phyloP scores from a whole-genome alignment of 1,284 basidiomycete species.

The Naganishia sp. region DNA sequence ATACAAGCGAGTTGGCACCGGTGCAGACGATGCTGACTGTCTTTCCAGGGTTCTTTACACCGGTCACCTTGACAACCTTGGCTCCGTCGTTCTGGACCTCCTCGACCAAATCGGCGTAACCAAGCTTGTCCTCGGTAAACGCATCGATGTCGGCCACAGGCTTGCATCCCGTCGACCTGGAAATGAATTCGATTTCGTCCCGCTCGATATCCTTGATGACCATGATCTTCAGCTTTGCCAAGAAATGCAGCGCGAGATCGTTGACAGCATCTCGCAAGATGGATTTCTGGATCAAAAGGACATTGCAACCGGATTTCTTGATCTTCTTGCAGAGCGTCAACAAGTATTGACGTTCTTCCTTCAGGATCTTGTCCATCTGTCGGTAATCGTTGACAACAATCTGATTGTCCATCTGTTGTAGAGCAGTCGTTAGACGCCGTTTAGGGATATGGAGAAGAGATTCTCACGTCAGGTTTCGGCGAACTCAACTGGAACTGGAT shows the following conservation, averaged over 20 bases:
- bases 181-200: conserved; percentile 97
- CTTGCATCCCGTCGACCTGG: conserved; percentile 91
- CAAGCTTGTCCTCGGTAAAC: conserved; percentile 98
- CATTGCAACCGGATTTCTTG: conserved; percentile 99
- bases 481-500: conserved; percentile 98
- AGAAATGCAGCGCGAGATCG: conserved; percentile 97
- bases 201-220: conserved; percentile 98
- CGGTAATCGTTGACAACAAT: conserved; percentile 99
- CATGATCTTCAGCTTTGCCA: conserved; percentile 95
- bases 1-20: conserved; percentile 87
- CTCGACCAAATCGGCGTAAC: conserved; percentile 92
- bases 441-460: neutral
- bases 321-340: conserved; percentile 99
- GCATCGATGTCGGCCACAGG: conserved; percentile 97
- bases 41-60: conserved; percentile 90
- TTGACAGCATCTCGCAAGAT: conserved; percentile 98
- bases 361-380: conserved; percentile 99
- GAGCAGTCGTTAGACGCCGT: neutral
- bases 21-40: conserved; percentile 96
- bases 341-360: conserved; percentile 97
- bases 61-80: conserved; percentile 92
- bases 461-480: conserved; percentile 91
- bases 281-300: conserved; percentile 97
- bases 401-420: conserved; percentile 93
- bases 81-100: conserved; percentile 82